A percentile compares a stretch with the other conserved stretches of the same genome.
Conservation (phyloP, 2,329 filamentous ascomycete species). For the Paecilomyces sp. region DNA sequence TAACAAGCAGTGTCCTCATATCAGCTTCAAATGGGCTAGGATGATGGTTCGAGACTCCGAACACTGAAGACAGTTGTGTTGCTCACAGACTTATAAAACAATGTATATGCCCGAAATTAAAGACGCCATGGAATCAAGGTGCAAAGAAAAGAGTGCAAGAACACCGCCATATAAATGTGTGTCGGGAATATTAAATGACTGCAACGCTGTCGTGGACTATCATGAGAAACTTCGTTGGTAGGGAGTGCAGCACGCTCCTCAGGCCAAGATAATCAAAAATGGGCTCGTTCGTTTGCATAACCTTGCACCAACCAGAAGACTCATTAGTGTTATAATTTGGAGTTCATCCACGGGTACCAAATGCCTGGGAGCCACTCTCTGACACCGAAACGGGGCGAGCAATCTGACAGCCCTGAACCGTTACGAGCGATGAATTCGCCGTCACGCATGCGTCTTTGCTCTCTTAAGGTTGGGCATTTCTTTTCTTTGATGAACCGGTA, state of each 20-base stretch:
- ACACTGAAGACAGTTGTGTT: background rate
- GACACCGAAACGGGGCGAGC: conserved; percentile 32
- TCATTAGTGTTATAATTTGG: conserved; percentile 19
- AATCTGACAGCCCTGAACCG: conserved; percentile 16
- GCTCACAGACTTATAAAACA: background rate
- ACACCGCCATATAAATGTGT: background rate
- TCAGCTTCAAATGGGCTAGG: background rate
- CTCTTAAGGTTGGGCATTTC: conserved; percentile 37
- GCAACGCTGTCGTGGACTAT: conserved; percentile 4
- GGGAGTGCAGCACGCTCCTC: background rate
- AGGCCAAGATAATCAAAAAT: background rate
- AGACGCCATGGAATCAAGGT: background rate
- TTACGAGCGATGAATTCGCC: conserved; percentile 30
- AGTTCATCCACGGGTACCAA: conserved; percentile 39
- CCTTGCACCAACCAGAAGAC: conserved; percentile 5
- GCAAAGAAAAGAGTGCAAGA: background rate
- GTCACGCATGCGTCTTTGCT: conserved; percentile 34
- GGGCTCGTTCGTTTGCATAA: background rate
- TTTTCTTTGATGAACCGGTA: conserved; percentile 43
- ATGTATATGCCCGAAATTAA: background rate
- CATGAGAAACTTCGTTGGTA: conserved; percentile 5
- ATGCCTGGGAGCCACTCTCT: conserved; percentile 29
- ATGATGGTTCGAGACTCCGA: background rate
- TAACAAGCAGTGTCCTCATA: background rate
- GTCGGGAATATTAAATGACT: conserved; percentile 10